A percentile compares a stretch with the other conserved stretches of the same genome.
Conservation (phyloP, 2,329 filamentous ascomycete species). For the Fusarium goolgardi region DNA sequence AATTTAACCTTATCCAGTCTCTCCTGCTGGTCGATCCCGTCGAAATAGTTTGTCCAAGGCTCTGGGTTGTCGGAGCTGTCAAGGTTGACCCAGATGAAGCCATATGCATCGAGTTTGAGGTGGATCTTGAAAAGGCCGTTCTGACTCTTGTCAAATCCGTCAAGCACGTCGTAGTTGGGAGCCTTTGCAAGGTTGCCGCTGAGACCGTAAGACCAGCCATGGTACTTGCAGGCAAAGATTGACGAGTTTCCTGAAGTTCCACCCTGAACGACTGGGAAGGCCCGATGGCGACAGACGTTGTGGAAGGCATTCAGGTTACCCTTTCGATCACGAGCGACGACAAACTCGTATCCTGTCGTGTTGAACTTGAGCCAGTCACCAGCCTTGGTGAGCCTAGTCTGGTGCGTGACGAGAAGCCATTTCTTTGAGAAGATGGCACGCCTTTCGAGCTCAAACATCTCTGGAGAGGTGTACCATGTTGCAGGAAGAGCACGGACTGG, state of each 20-base stretch:
- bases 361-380: constrained; percentile 69
- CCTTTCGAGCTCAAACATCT: constrained; percentile 66
- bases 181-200: constrained; percentile 69
- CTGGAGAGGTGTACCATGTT: constrained; percentile 63
- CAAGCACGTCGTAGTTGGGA: constrained; percentile 62
- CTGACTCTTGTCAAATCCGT: constrained; percentile 65
- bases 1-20: constrained; percentile 55
- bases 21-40: constrained; percentile 57
- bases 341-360: constrained; percentile 65
- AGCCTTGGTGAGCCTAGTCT: constrained; percentile 59
- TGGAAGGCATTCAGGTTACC: constrained; percentile 68
- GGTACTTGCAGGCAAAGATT: constrained; percentile 70
- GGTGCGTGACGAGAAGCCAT: constrained; percentile 67
- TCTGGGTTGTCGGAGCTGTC: constrained; percentile 59
- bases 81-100: constrained; percentile 70
- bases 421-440: constrained; percentile 67
- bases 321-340: constrained; percentile 54
- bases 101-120: constrained; percentile 61
- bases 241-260: constrained; percentile 59
- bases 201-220: constrained; percentile 70
- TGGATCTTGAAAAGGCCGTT: constrained; percentile 68
- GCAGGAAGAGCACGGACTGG: constrained; percentile 56
- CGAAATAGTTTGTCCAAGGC: constrained; percentile 64
- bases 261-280: constrained; percentile 64
- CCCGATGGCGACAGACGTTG: constrained; percentile 72